Base-by-base conservation (phyloP, 1,284 basidiomycete species). In the Termitomyces sp. region DNA sequence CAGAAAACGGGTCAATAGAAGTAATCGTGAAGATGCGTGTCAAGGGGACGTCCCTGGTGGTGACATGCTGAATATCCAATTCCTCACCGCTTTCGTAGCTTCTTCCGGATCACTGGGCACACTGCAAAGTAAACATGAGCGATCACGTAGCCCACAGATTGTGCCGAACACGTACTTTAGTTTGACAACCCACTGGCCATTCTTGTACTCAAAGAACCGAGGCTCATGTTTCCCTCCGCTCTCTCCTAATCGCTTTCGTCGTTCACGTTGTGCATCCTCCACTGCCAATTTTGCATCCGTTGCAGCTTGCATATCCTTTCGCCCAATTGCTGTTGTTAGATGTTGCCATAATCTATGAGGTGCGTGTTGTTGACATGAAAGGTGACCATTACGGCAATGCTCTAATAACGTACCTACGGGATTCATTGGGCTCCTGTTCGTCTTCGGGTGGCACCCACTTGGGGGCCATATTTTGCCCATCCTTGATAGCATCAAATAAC, bases 241-340 rank as follows among this genome's bases (percentile, higher is more conserved):
- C 66, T 90, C 90, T 57, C 97, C 94, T 55, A 92, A 79, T 67
- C 76, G 73, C 62, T 80, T 82, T n/a, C 91, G 84, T 47, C 83
- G 72, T 62, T 95, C 91, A 50, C 96, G 80, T 71, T 99, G 96
- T 30, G 84, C 85, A 64, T 98, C 94, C 73, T 99, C 96, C 1
- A 99, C 93, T 12, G 80, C 80, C 0, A 84, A 83, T 78, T 99
- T 99, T 46, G 90, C 90, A 40, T 85, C 83, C 8, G 95, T 98
- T 10, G 97, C 97, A 24, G 85, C 88, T 64, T 94, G 92, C 88
- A 98, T 94, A 69, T 99, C 92, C 66, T 89, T 92, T 43, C 77
- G 76, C 50, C 82, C 73, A 71, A 99, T 98, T 17, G 95, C 97
- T 24, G 82, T 76, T 15, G 96, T 99, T 41, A 99, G 78, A 53